These are phyloP conservation scores for Taiozyma onychis DNA, from an alignment of 1,139 yeast genomes.

Conservation along the genomic window DNA sequence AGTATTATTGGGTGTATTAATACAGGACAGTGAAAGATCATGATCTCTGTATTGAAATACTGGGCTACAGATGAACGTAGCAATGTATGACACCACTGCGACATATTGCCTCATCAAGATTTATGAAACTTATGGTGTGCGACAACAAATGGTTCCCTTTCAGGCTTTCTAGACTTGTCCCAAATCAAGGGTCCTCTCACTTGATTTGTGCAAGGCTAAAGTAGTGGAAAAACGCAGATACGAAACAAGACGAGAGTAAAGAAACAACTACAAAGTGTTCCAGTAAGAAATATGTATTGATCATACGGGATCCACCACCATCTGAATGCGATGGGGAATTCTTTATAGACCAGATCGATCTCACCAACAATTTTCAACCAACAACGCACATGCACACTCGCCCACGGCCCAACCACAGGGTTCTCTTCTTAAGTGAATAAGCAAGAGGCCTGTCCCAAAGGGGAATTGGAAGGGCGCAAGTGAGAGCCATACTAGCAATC, in stretches of 20 bases:
- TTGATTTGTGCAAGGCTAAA: background rate
- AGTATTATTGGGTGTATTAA: background rate
- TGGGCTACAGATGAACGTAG: background rate
- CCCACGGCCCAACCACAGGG: conserved; percentile 2
- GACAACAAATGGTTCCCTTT: no score
- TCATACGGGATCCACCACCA: conserved; percentile 52
- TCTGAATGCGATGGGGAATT: conserved; percentile 34
- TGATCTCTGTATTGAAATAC: no score
- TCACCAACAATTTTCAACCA: conserved; percentile 31
- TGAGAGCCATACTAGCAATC: conserved; percentile 5
- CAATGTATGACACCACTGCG: background rate
- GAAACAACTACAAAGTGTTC: background rate
- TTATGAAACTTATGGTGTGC: no score
- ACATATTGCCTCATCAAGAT: no score
- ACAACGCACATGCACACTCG: conserved; percentile 4
- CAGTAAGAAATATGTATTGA: conserved; percentile 37
- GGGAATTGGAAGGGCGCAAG: background rate
- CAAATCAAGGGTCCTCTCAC: background rate
- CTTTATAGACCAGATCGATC: conserved; percentile 45
- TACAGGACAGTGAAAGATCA: background rate
- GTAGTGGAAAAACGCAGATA: background rate
- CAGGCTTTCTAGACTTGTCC: background rate
- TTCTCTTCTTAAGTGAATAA: conserved; percentile 13
- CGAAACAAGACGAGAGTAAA: background rate
- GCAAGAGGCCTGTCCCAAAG: conserved; percentile 6